Evolutionary conservation across 23 red algal species (phyloP).

Genomic region (Gracilaria domingensis): DNA sequence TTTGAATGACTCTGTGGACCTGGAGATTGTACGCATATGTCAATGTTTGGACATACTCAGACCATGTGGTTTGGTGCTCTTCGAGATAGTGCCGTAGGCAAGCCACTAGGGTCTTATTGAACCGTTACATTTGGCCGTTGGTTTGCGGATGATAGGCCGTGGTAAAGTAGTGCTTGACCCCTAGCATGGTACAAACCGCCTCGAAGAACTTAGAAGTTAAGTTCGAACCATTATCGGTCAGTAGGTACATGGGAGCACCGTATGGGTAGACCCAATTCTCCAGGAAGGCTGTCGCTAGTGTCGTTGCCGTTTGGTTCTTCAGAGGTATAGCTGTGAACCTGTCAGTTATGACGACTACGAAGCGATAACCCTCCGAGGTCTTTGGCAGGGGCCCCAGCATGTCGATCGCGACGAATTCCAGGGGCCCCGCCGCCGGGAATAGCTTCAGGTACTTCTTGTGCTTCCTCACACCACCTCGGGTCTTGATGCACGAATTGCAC

Average conservation of each 20-base stretch:
- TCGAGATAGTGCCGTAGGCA: neutral
- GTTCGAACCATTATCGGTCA: neutral
- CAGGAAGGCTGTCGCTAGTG: neutral
- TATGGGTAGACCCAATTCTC: slow-evolving; percentile 23
- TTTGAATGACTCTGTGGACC: neutral
- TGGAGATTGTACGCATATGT: neutral
- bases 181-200: neutral
- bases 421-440: too few relatives aligned
- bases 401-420: neutral
- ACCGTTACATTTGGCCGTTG: neutral
- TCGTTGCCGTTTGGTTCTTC: too few relatives aligned
- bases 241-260: neutral
- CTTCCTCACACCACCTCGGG: too few relatives aligned
- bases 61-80: neutral
- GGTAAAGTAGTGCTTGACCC: neutral
- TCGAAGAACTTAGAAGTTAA: slow-evolving; percentile 5
- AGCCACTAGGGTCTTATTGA: neutral
- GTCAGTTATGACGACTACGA: neutral
- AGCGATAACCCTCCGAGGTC: neutral
- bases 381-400: neutral
- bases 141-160: slow-evolving; percentile 18
- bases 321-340: neutral
- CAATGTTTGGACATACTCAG: too few relatives aligned
- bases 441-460: too few relatives aligned
- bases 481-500: too few relatives aligned